These are phyloP conservation scores for Periconia sp. DNA, from an alignment of 2,329 filamentous ascomycete species.

Conservation along the genomic window DNA sequence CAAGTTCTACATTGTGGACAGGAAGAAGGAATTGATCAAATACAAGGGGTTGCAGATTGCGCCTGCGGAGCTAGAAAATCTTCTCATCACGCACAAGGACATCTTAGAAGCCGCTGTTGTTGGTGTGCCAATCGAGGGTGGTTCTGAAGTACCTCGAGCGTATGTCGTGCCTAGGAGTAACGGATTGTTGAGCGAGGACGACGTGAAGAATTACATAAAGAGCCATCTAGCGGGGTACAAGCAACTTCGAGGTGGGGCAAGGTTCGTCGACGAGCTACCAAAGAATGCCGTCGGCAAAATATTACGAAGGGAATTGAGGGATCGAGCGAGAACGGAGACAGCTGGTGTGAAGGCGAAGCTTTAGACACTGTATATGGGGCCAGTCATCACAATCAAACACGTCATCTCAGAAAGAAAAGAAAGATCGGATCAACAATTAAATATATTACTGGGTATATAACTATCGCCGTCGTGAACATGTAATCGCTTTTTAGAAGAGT, in stretches of 20 bases:
- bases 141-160: constrained; percentile 61
- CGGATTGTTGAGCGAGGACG: constrained; percentile 24
- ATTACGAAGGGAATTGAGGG: constrained; percentile 65
- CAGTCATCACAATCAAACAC: background rate
- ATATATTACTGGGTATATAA: constrained; percentile 11
- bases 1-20: constrained; percentile 86
- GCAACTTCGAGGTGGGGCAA: constrained; percentile 68
- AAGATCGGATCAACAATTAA: constrained; percentile 8
- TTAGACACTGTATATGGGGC: background rate
- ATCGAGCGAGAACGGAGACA: constrained; percentile 47
- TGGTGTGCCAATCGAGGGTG: constrained; percentile 31
- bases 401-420: background rate
- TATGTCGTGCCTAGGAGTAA: constrained; percentile 58
- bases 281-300: constrained; percentile 81
- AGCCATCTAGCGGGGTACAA: constrained; percentile 73
- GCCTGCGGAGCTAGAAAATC: constrained; percentile 49
- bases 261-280: constrained; percentile 71
- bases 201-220: constrained; percentile 63
- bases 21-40: constrained; percentile 49
- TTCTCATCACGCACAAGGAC: constrained; percentile 40
- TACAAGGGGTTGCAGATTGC: constrained; percentile 49
- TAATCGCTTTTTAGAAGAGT: too few species aligned
- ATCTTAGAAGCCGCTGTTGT: constrained; percentile 51
- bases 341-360: constrained; percentile 9
- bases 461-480: background rate